Base-by-base conservation (phyloP, 257 asterid genomes). In the Verbena officinalis region DNA sequence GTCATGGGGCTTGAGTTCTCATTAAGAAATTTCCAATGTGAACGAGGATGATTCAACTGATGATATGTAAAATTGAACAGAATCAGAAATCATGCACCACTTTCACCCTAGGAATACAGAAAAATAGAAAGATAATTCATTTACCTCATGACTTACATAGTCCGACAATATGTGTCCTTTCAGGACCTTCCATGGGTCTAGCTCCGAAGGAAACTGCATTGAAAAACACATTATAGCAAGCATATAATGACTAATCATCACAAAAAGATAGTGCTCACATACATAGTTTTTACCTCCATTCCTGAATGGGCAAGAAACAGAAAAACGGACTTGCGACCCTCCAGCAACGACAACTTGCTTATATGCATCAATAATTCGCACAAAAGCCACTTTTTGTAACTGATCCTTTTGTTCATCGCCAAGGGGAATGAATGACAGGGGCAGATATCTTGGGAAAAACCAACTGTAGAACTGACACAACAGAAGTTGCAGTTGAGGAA, bases 381-480 rank as follows among this genome's bases (percentile, higher is more conserved):
- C 70, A 78, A 84, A 86, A 72, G 87, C 92, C 63, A 75, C 70
- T 76, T 81, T 83, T 67, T 94, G 95, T 43, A 94, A 54, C 68
- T 90, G 76, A 77, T 90, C 97, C 74, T 85, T 88, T 66, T 83
- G 86, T 46, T 84, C 95, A 66, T 86, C 96, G 19, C 77, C 78
- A 30, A 94, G 95, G 79, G 52, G 39, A 62, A 94, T n/a, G n/a
- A n/a, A n/a, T 71, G 43, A 86, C 82, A 21, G 99, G 95, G 52
- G 97, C 97, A 68, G 95, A 81, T 60, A 94, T 86, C 83, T 84
- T 90, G 59, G 99, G 99, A 59, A 94, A 89, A 69, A 80, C 73
- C 87, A 94, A 74, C 63, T 80, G 95, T 21, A 73, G 56, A 7
- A 77, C 33, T 53, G 59, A 58, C 44, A 70, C 82, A 69, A 76